Evolutionary conservation across 1,139 yeast genomes (phyloP), one percentile per base, ranked within the genome.

Genomic region (Geotrichum klebahnii): DNA sequence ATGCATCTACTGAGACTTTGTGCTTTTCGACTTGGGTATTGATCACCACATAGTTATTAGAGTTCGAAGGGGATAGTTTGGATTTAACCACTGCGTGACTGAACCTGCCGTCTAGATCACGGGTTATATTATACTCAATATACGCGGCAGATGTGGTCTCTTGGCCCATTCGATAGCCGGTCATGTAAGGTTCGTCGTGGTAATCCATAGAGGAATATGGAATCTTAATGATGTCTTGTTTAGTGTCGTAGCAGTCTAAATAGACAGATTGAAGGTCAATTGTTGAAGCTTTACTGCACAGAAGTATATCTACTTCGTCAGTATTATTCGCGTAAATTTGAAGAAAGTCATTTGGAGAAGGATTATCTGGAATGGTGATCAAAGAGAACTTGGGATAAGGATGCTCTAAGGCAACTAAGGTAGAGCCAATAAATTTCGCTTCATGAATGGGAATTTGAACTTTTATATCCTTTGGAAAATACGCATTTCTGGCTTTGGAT

Each of bases 41-140:
- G 55, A 79, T 76, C 34, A 69, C 41, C 12, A 51, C 44, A 16
- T 17, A 33, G 6, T 39, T 38, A n/a, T n/a, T 17, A 9, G n/a
- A 19, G n/a, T 16, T 5, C 8, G 12, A 16, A 28, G 38, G 5
- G 45, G 55, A 17, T 48, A 36, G 14, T 46, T 51, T 20, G 37
- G 38, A 50, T 52, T 52, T 17, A 41, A 46, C 32, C 41, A 44
- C 46, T 17, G 42, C 35, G 29, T 47, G 46, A 6, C 46, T 10
- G 28, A 47, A 47, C 14, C 43, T n/a, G 12, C 19, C 38, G 22
- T 6, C 43, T n/a, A 44, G 5, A 12, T 44, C 46, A 2, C 41
- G 36, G 20, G 48, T 9, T 12, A 32, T 32, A 23, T 44, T 40
- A 29, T 33, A 49, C 34, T 49, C 52, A 6, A 44, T 24, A 19